phyloP scores from a whole-genome alignment of 495 filamentous ascomycete genomes.

The Penicillium antarcticum region DNA sequence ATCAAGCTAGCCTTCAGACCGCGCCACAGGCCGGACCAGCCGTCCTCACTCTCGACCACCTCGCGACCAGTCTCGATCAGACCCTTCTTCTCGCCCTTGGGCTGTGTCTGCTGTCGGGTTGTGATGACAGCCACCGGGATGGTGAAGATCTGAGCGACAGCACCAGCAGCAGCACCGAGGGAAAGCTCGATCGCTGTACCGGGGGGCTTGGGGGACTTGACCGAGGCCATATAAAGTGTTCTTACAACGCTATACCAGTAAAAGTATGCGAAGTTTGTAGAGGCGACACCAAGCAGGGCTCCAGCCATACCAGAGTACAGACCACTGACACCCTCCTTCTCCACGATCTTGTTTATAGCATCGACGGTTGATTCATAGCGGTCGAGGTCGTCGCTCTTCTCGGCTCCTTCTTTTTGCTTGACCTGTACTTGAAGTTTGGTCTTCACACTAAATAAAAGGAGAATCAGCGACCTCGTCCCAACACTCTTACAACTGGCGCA shows the following conservation, averaged over 20 bases:
- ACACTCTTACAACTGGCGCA: background rate
- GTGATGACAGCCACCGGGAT: slow-evolving; percentile 95
- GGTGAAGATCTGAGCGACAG: slow-evolving; percentile 91
- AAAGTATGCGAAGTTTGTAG: slow-evolving; percentile 99
- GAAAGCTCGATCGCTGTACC: slow-evolving; percentile 83
- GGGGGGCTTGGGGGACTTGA: slow-evolving; percentile 59
- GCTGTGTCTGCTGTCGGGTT: slow-evolving; percentile 91
- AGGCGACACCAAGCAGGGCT: slow-evolving; percentile 85
- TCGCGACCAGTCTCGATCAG: slow-evolving; percentile 85
- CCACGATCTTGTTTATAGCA: slow-evolving; percentile 80
- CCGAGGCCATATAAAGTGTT: slow-evolving; percentile 70
- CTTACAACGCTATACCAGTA: slow-evolving; percentile 97
- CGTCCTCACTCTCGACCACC: slow-evolving; percentile 87
- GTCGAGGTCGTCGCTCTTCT: slow-evolving; percentile 41
- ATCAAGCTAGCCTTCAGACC: slow-evolving; percentile 96
- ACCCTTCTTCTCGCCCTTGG: slow-evolving; percentile 79
- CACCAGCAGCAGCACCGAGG: slow-evolving; percentile 84
- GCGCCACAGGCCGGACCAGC: slow-evolving; percentile 85
- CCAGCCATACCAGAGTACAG: slow-evolving; percentile 89
- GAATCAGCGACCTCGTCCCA: slow-evolving; percentile 3
- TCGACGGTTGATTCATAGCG: slow-evolving; percentile 87
- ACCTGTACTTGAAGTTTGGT: slow-evolving; percentile 97
- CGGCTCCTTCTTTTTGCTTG: slow-evolving; percentile 48
- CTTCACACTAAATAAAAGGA: slow-evolving; percentile 66
- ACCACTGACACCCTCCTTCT: slow-evolving; percentile 75